These are phyloP conservation scores for Cryoendolithus antarcticus DNA, from an alignment of 2,329 filamentous ascomycete species.

Conservation along the genomic window DNA sequence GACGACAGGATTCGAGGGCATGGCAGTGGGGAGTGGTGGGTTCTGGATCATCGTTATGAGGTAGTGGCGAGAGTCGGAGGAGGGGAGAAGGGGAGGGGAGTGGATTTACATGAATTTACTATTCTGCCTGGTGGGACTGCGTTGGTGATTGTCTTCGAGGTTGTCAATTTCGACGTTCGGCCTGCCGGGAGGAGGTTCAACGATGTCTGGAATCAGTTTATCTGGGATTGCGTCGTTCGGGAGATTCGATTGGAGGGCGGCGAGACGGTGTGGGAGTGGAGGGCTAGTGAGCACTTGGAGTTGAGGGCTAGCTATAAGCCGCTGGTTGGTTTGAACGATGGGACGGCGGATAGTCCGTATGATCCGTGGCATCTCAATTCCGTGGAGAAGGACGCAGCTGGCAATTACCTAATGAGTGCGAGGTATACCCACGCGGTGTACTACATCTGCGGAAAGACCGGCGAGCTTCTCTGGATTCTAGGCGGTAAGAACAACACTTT, in stretches of 20 bases:
- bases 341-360: slow-evolving; percentile 27
- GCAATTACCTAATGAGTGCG: slow-evolving; percentile 42
- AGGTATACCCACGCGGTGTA: slow-evolving; percentile 37
- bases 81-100: slow-evolving; percentile 23
- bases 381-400: slow-evolving; percentile 36
- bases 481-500: slow-evolving; percentile 14
- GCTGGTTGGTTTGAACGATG: slow-evolving; percentile 26
- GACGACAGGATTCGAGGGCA: slow-evolving; percentile 20
- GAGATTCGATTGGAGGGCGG: slow-evolving; percentile 14
- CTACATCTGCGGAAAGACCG: slow-evolving; percentile 34
- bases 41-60: too few relatives aligned
- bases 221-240: slow-evolving; percentile 14
- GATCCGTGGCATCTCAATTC: slow-evolving; percentile 45
- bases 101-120: slow-evolving; percentile 32
- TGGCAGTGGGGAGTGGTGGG: slow-evolving; percentile 10
- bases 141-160: slow-evolving; percentile 28
- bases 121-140: slow-evolving; percentile 29
- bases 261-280: slow-evolving; percentile 5
- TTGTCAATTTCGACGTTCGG: slow-evolving; percentile 3
- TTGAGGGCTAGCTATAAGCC: slow-evolving; percentile 25
- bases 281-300: slow-evolving; percentile 35
- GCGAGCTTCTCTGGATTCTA: slow-evolving; percentile 39
- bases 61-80: slow-evolving; percentile 14
- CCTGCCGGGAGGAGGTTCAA: slow-evolving; percentile 13
- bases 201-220: slow-evolving; percentile 17